Base-by-base conservation (phyloP, 2,329 filamentous ascomycete genomes). In the Botrytis cinerea region DNA sequence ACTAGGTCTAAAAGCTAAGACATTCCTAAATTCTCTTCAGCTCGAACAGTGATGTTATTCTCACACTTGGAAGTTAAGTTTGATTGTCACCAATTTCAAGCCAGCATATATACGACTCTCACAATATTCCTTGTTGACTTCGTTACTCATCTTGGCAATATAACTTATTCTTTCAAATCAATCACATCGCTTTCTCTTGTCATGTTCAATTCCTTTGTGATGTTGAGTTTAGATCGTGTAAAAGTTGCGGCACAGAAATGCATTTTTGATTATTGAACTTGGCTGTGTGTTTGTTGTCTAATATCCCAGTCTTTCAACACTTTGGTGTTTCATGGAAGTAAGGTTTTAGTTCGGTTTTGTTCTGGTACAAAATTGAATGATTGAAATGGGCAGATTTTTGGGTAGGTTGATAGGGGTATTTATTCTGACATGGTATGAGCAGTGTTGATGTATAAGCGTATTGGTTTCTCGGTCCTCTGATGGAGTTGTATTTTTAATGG, bases 91-190 rank as follows among this genome's bases (percentile, higher is more conserved):
- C 35, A 7, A 38, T 38, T 38, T 38, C 35, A 38, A 38, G 35
- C 35, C 35, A 38, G 35, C 35, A 38, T 38, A 38, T 38, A 38
- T 8, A 38, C 35, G 48, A 51, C 48, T 51, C 48, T 51, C 48
- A n/a, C 48, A 14, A 0, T n/a, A 14, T 51, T 51, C 25, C 48
- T 51, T 16, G 2, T n/a, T 6, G 6, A 51, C 0, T 1, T 6
- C 25, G 25, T 22, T n/a, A 51, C 2, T n/a, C 6, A 51, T 51
- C 25, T 14, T n/a, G 10, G 48, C 10, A 6, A n/a, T 51, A 2
- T 51, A 51, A n/a, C 1, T 2, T 12, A 1, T 16, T 16, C 48
- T 1, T 51, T n/a, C 10, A n/a, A 6, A 51, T 51, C 4, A 2
- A 51, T n/a, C 25, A 1, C 25, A 51, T 0, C 6, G 5, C 2